These are phyloP conservation scores for Murraya paniculata DNA, from an alignment of 345 rosid species.

Conservation along the genomic window DNA sequence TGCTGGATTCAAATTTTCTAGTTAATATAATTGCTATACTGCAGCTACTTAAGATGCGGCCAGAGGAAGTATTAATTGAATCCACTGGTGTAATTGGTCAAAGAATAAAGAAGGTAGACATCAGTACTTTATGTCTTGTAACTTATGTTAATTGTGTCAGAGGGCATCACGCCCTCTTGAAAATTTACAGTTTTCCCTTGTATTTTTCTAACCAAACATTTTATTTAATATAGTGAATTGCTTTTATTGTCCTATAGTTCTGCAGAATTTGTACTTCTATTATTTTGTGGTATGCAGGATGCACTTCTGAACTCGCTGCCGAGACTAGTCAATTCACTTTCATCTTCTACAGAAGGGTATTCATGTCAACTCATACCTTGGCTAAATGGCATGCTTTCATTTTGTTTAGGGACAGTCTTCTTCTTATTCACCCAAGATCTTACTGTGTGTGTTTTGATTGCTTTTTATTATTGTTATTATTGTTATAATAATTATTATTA, in stretches of 20 bases:
- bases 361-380: neutral
- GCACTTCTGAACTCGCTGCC: slow-evolving; percentile 83
- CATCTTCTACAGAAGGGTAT: slow-evolving; percentile 70
- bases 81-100: slow-evolving; percentile 97
- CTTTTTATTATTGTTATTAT: neutral
- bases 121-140: neutral
- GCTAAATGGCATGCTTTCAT: neutral
- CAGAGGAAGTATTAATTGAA: slow-evolving; percentile 72
- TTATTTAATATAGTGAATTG: neutral
- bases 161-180: neutral
- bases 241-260: neutral
- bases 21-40: slow-evolving; percentile 9
- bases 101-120: slow-evolving; percentile 77
- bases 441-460: neutral
- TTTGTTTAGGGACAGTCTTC: neutral
- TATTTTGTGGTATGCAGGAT: slow-evolving; percentile 46
- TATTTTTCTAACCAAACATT: neutral
- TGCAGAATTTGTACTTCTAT: neutral
- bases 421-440: neutral
- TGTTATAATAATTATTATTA: neutral
- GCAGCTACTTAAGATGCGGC: slow-evolving; percentile 62
- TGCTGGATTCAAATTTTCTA: neutral
- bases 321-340: slow-evolving; percentile 49
- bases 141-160: slow-evolving; percentile 7
- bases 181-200: neutral